Conservation (phyloP, 2,329 filamentous ascomycete genomes). For the Tolypocladium tropicale region DNA sequence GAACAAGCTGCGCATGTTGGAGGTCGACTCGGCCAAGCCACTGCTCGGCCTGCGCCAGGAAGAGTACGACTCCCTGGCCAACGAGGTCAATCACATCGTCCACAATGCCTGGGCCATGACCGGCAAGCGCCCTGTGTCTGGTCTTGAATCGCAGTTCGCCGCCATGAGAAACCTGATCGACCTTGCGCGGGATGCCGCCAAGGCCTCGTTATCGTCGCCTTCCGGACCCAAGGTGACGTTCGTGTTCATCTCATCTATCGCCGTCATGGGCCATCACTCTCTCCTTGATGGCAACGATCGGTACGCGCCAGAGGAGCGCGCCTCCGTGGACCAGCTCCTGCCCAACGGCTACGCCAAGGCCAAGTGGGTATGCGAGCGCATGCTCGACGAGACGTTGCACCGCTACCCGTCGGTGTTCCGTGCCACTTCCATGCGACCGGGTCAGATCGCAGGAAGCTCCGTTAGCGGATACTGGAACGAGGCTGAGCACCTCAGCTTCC, state of each 20-base stretch:
- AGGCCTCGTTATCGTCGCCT: background rate
- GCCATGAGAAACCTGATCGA: background rate
- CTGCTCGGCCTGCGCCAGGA: background rate
- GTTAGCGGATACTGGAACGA: background rate
- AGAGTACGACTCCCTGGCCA: background rate
- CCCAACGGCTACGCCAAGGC: background rate
- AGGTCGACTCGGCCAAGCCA: background rate
- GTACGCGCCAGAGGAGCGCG: background rate
- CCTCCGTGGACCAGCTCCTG: background rate
- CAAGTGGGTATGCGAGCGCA: background rate
- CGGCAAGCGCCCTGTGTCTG: background rate
- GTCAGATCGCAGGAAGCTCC: background rate
- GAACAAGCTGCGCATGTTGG: background rate
- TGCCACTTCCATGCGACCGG: background rate
- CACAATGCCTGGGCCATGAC: background rate
- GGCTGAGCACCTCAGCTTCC: background rate
- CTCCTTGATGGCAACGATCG: background rate
- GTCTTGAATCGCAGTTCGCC: background rate
- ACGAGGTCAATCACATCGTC: background rate
- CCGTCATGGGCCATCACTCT: background rate
- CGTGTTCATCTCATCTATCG: background rate
- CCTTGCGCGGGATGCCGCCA: background rate
- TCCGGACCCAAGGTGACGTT: background rate
- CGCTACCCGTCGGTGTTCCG: background rate
- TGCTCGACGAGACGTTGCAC: background rate